Evolutionary conservation across 2,329 filamentous ascomycete species (phyloP).

Genomic region (Penicillium sp.): DNA sequence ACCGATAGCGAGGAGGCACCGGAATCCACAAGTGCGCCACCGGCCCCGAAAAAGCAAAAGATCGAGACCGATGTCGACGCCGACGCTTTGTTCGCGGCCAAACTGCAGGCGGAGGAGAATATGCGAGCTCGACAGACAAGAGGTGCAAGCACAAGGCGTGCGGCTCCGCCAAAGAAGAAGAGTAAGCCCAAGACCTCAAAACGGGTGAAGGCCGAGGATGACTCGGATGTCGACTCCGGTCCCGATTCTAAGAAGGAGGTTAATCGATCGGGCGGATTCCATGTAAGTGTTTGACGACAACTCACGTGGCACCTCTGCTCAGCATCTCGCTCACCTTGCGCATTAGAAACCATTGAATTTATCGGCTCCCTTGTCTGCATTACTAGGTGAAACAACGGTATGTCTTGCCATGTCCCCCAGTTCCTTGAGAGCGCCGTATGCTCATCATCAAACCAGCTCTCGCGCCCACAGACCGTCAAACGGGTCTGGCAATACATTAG

Average conservation of each 20-base stretch:
- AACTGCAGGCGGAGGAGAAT: constrained; percentile 90
- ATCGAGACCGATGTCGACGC: constrained; percentile 63
- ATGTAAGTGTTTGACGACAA: constrained; percentile 47
- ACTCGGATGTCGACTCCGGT: constrained; percentile 68
- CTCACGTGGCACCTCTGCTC: background rate
- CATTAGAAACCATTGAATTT: constrained; percentile 43
- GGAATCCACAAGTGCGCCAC: constrained; percentile 31
- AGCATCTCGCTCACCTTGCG: background rate
- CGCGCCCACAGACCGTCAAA: constrained; percentile 92
- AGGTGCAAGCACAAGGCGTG: constrained; percentile 59
- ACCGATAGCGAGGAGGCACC: constrained; percentile 38
- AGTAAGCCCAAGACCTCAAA: constrained; percentile 51
- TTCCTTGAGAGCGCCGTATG: background rate
- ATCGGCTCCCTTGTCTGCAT: constrained; percentile 40
- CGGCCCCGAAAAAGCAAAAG: constrained; percentile 55
- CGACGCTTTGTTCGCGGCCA: constrained; percentile 80
- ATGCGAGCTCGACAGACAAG: constrained; percentile 67
- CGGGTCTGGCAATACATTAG: constrained; percentile 96
- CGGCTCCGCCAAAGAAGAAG: constrained; percentile 59
- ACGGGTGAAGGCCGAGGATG: constrained; percentile 70
- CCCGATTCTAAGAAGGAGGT: constrained; percentile 55
- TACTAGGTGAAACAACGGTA: constrained; percentile 41
- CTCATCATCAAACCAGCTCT: constrained; percentile 55
- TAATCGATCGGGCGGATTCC: constrained; percentile 81
- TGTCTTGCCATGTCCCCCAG: constrained; percentile 13